Evolutionary conservation across 805 yeast species (phyloP).

Genomic region (Lipomyces chichibuensis): DNA sequence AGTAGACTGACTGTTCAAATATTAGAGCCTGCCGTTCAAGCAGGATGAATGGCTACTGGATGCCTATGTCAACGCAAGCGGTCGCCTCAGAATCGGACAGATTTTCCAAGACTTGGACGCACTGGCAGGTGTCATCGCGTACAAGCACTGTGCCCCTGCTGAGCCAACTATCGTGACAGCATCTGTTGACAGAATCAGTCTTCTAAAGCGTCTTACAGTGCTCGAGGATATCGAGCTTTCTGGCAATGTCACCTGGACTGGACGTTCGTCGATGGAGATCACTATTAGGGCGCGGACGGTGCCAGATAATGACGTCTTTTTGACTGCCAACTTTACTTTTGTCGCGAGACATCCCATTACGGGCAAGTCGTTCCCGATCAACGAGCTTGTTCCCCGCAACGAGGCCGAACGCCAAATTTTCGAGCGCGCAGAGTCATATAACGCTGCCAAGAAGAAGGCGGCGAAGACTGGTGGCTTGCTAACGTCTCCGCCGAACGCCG

Average conservation of each 20-base stretch:
- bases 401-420: constrained; percentile 82
- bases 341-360: constrained; percentile 94
- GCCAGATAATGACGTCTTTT: constrained; percentile 67
- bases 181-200: constrained; percentile 85
- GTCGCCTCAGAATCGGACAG: constrained; percentile 87
- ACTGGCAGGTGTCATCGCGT: constrained; percentile 90
- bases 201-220: constrained; percentile 82
- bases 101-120: constrained; percentile 93
- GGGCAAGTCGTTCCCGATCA: constrained; percentile 86
- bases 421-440: constrained; percentile 85
- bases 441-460: constrained; percentile 78
- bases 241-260: constrained; percentile 95
- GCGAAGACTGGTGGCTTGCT: constrained; percentile 66
- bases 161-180: constrained; percentile 96
- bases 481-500: constrained; percentile 72
- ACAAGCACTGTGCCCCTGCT: constrained; percentile 91
- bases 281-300: constrained; percentile 85
- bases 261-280: constrained; percentile 93
- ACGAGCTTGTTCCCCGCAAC: constrained; percentile 72
- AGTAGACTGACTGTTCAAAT: background rate
- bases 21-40: constrained; percentile 72
- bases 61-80: constrained; percentile 84
- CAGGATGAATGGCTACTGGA: constrained; percentile 82
- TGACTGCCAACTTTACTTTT: constrained; percentile 90
- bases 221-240: constrained; percentile 74